Conservation (phyloP, 768 basidiomycete genomes). For the Pseudohyphozyma bogoriensis region DNA sequence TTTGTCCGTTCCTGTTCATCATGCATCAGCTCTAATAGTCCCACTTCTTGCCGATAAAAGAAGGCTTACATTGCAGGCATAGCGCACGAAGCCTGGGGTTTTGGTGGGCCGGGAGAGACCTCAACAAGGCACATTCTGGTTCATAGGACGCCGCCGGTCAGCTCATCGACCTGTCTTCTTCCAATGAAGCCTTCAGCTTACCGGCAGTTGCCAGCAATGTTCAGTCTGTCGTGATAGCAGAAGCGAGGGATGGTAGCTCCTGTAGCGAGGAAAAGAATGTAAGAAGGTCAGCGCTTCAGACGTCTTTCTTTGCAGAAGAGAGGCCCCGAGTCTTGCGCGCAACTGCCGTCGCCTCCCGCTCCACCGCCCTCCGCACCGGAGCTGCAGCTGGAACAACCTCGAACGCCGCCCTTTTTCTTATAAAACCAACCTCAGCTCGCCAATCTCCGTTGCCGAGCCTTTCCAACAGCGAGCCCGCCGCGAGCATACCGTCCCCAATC, state of each 20-base stretch:
- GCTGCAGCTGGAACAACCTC: too few species aligned
- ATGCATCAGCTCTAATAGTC: neutral
- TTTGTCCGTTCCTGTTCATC: conserved; percentile 32
- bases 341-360: too few species aligned
- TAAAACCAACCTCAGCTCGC: too few species aligned
- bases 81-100: conserved; percentile 42
- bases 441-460: neutral
- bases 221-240: conserved; percentile 51
- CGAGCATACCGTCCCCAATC: too few species aligned
- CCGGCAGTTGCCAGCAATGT: conserved; percentile 97
- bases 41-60: too few species aligned
- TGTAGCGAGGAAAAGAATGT: neutral
- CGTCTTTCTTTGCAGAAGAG: too few species aligned
- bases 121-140: conserved; percentile 95
- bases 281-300: too few species aligned
- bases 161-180: neutral
- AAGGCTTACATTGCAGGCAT: conserved; percentile 92
- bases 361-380: too few species aligned
- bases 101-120: conserved; percentile 47
- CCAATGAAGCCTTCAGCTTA: conserved; percentile 40
- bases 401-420: too few species aligned
- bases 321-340: too few species aligned
- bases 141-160: neutral
- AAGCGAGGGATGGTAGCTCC: conserved; percentile 36
- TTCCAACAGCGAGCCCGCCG: neutral